Base-by-base conservation (phyloP, 2,329 filamentous ascomycete species). In the Botrytis medusae region DNA sequence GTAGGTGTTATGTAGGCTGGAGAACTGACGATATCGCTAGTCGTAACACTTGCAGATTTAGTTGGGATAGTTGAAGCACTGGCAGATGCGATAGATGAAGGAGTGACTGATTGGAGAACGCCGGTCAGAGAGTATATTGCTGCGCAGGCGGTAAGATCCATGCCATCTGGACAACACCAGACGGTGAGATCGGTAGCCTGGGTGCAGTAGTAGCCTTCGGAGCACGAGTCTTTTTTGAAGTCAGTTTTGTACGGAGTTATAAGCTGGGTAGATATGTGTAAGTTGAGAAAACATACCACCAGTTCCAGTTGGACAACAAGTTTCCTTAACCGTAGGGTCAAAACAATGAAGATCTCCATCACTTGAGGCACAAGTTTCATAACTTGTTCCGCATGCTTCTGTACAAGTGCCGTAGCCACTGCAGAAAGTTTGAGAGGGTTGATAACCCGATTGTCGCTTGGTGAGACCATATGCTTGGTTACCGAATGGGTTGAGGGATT, bases 81-180 rank as follows among this genome's bases (percentile, higher is more conserved):
- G 16, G 48, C 46, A 42, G 67, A 16, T n/a, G 59, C 44, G 37
- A 34, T 5, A 18, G 67, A 59, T 29, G 71, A 61, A 40, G 62
- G 44, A 10, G 62, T 18, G 9, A 71, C 25, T 0, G 72, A 71
- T 59, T 73, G 72, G 3, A 91, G 85, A 61, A 81, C 81, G 71
- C 86, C 87, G 46, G 85, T 82, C 71, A 87, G 81, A 62, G 80
- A 82, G 77, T 86, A 86, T 44, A 82, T 84, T 70, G 83, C 81
- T 72, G 89, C 89, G 81, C 89, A 91, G 63, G 86, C 81, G 40
- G 81, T 81, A 67, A 90, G 83, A 75, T 85, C 83, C 84, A 87
- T 83, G 74, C 82, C 76, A 73, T 77, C 37, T 54, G 88, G 88
- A 82, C 89, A 91, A 84, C 89, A 91, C 83, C 87, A 87, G 48